These are phyloP conservation scores for Comarum palustre DNA, from an alignment of 306 rosid species.

Conservation along the genomic window DNA sequence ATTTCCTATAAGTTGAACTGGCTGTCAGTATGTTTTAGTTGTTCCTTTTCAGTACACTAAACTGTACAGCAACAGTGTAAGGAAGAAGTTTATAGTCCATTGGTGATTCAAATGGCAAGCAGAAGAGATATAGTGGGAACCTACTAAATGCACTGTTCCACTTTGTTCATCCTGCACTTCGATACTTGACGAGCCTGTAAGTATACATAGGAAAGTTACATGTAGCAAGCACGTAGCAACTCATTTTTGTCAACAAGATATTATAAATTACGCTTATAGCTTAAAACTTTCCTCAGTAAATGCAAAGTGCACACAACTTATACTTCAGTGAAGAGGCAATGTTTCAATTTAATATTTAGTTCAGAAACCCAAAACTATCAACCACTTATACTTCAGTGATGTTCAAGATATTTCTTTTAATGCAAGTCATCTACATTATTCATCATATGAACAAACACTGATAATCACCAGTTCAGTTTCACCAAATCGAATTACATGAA, in stretches of 20 bases:
- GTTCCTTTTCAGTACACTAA: conserved; percentile 42
- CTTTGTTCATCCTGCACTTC: conserved; percentile 77
- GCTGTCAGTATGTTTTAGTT: conserved; percentile 37
- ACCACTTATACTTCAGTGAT: not conserved
- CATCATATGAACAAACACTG: not conserved
- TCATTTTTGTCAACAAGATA: not conserved
- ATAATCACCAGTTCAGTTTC: not conserved
- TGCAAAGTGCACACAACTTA: not conserved
- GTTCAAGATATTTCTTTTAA: not conserved
- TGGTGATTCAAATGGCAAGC: conserved; percentile 39
- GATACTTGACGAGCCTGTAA: conserved; percentile 90
- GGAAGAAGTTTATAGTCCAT: conserved; percentile 36
- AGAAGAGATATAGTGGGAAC: conserved; percentile 60
- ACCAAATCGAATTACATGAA: not conserved
- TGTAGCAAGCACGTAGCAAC: not conserved
- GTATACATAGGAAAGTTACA: conserved; percentile 23
- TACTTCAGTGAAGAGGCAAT: not conserved
- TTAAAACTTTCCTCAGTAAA: not conserved
- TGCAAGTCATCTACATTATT: not conserved
- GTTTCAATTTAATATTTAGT: not conserved
- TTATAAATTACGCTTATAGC: not conserved
- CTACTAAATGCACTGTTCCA: conserved; percentile 93
- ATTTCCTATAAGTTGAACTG: conserved; percentile 32
- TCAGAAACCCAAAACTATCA: not conserved
- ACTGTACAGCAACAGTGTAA: conserved; percentile 41